Percentiles rank a stretch among this genome's conserved stretches.
Conservation (phyloP, 169 alveolate species). For the Neospora caninum region DNA sequence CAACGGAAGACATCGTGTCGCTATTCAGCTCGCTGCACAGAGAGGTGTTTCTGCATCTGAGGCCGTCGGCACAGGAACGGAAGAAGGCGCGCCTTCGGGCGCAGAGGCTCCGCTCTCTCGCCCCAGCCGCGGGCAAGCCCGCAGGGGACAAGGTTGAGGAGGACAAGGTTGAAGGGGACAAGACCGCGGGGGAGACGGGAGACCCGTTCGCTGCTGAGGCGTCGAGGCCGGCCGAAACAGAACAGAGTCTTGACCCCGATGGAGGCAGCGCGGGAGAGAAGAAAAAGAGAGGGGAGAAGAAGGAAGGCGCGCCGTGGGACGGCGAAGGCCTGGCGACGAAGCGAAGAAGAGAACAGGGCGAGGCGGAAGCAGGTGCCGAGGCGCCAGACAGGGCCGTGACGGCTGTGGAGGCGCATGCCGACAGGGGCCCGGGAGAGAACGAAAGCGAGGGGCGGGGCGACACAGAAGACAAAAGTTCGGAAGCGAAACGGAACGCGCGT, state of each 20-base stretch:
- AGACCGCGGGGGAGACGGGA: background rate
- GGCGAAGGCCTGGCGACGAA: background rate
- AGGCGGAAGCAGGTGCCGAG: slow-evolving; percentile 46
- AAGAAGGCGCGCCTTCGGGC: background rate
- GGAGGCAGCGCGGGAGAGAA: background rate
- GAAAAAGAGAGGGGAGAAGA: background rate
- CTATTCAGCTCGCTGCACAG: slow-evolving; percentile 5
- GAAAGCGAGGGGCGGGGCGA: background rate
- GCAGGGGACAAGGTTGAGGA: no score
- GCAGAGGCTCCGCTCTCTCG: background rate
- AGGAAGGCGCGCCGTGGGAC: slow-evolving; percentile 24
- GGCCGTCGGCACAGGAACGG: slow-evolving; percentile 16
- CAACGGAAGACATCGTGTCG: background rate
- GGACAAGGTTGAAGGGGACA: background rate
- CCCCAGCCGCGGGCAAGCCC: no score
- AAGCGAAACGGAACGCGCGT: background rate
- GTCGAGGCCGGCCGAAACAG: no score
- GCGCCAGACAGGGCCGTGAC: no score
- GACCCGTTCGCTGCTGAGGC: no score
- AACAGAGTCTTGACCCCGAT: background rate
- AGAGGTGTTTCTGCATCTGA: slow-evolving; percentile 6
- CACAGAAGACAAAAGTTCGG: background rate
- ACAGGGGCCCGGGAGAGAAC: background rate
- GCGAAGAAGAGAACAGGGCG: background rate
- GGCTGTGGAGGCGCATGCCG: no score